Evolutionary conservation across 768 basidiomycete genomes (phyloP), one percentile per base, ranked within the genome.

Genomic region (Guyanaporus albipodus): DNA sequence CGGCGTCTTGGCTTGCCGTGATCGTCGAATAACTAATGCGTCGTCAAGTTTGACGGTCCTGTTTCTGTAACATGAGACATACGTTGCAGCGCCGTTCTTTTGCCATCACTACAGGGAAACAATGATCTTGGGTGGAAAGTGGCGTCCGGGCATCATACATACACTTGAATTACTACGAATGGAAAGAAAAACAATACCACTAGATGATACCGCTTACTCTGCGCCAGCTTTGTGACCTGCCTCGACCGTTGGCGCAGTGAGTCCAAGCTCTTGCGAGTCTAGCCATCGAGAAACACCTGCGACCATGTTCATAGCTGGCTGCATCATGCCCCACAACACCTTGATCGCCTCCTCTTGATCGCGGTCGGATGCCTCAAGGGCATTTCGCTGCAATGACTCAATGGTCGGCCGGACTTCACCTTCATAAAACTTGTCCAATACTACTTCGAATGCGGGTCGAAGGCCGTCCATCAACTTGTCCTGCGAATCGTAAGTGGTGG

Each of bases 241-340:
- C 8, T 53, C 50, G 17, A 42, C 44, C n/a, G n/a, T n/a, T 6
- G 56, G 56, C 18, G 63, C 61, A 15, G 59, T 59, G 32, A 28
- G 44, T 11, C 14, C 21, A 3, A 66, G 59, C 32, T 59, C 59
- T 18, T 66, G 61, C 8, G 63, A 66, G 44, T 63, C 62, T 14
- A 63, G 44, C 62, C 62, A 63, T 36, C 44, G 52, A 18, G 60
- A 65, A 38, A 63, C 63, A 11, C 56, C 62, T 3, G 59, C 54
- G 3, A 66, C 62, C 54, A 63, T 54, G 29, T 61, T 61, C 62
- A 64, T 63, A 4, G 63, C 64, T n/a, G 62, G 62, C 35, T 61
- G 54, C 28, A 64, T 55, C 50, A 34, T 55, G 8, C 59, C 59
- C 63, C 63, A 64, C 21, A 64, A 23, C 18, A 56, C 59, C 22